These are phyloP conservation scores for Trypanosoma theileri DNA, from an alignment of 208 protist species.

Conservation along the genomic window DNA sequence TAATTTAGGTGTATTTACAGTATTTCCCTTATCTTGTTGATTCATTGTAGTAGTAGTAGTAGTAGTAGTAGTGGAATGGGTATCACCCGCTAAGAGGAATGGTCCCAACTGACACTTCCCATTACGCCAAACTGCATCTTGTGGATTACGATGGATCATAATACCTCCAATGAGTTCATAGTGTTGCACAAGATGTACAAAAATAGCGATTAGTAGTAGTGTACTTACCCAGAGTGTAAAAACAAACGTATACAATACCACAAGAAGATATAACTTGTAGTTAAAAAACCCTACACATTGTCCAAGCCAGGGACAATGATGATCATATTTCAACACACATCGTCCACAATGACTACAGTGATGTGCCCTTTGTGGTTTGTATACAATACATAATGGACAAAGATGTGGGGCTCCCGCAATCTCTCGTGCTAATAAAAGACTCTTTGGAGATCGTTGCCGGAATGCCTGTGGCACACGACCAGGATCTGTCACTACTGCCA, in stretches of 20 bases:
- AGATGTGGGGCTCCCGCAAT: constrained; percentile 46
- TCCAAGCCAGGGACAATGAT: constrained; percentile 93
- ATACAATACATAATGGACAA: constrained; percentile 83
- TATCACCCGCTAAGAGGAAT: background rate
- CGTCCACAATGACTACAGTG: constrained; percentile 89
- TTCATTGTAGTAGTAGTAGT: background rate
- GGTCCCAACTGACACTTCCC: constrained; percentile 7
- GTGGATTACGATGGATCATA: constrained; percentile 7
- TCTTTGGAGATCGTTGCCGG: constrained; percentile 55
- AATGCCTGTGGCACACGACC: constrained; percentile 77
- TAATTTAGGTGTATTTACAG: constrained; percentile 9
- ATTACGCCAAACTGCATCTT: background rate
- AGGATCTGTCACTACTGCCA: constrained; percentile 62
- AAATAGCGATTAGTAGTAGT: constrained; percentile 39
- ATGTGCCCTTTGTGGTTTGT: constrained; percentile 85
- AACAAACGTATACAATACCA: constrained; percentile 75
- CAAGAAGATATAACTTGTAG: constrained; percentile 89
- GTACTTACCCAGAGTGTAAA: constrained; percentile 66
- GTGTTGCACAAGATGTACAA: constrained; percentile 20
- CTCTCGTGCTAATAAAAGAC: constrained; percentile 61
- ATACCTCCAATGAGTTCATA: constrained; percentile 16
- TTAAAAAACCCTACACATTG: constrained; percentile 93
- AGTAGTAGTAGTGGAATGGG: background rate
- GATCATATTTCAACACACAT: constrained; percentile 92
- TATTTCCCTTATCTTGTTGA: background rate